Evolutionary conservation across 768 basidiomycete species (phyloP), one percentile per base, ranked within the genome.

Genomic region (Russula ochroleuca): DNA sequence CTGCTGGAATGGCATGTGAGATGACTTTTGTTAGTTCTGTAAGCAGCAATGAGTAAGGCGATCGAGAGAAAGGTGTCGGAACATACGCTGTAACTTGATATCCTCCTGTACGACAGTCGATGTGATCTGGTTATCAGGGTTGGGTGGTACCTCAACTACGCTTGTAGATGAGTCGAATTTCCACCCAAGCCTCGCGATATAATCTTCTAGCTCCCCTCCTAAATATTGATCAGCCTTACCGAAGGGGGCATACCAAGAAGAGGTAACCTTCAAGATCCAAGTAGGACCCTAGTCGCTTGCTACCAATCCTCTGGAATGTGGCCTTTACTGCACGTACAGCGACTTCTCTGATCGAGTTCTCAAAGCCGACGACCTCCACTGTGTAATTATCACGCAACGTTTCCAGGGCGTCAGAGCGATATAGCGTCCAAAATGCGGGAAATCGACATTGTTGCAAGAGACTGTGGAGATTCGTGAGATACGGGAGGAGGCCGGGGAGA

Each of bases 61-160:
- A 31, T 17, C 10, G 61, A 65, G 25, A 43, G 59, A 43, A 25
- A 57, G 41, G 15, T 23, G 79, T 9, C 21, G 23, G 15, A 40
- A 48, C 91, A 68, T 76, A 92, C 92, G 92, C 62, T 86, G 83
- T 66, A 94, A 78, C 72, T 85, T 87, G 70, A 94, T 86, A 69
- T 80, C 83, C 75, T 94, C 92, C 73, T 90, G 90, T 28, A 92
- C 87, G 54, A 94, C 81, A 0, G 89, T 88, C 0, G 92, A 88
- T 70, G 89, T 86, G 69, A 93, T 90, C 70, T 91, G 90, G 73
- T 94, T 94, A 75, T 94, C 92, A 15, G 88, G 87, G 73, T 93
- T 94, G 49, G 85, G 81, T 25, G 92, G 92, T 59, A 94, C 78
- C 17, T 74, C 77, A 57, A 92, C 79, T n/a, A 85, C 81, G 8